These are phyloP conservation scores for Blumeria graminis DNA, from an alignment of 2,329 filamentous ascomycete genomes.

Conservation along the genomic window DNA sequence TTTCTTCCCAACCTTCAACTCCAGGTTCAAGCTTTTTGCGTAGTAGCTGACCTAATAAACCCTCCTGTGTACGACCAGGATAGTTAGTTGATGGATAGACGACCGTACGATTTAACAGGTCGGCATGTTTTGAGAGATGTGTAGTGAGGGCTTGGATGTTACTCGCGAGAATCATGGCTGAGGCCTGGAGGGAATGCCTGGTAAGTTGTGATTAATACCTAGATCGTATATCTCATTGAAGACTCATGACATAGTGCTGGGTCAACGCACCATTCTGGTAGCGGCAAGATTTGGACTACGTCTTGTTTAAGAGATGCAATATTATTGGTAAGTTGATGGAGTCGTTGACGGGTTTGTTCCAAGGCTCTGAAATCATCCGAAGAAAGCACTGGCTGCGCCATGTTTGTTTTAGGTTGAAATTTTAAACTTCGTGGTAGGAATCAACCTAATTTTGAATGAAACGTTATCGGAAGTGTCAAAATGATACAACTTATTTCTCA, in stretches of 20 bases:
- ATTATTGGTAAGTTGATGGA: conserved; percentile 43
- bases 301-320: conserved; percentile 38
- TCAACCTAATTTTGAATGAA: too few species aligned
- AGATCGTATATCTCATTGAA: background rate
- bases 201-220: conserved; percentile 3
- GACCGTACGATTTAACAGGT: conserved; percentile 44
- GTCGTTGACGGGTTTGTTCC: conserved; percentile 43
- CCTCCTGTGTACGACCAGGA: conserved; percentile 43
- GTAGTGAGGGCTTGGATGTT: conserved; percentile 44
- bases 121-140: conserved; percentile 36
- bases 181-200: conserved; percentile 49
- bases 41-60: conserved; percentile 41
- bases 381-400: conserved; percentile 8
- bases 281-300: conserved; percentile 35
- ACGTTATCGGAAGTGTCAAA: too few species aligned
- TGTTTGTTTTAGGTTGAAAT: background rate
- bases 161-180: conserved; percentile 43
- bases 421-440: too few species aligned
- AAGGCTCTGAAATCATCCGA: conserved; percentile 39
- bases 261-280: conserved; percentile 36
- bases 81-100: conserved; percentile 56
- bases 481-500: too few species aligned
- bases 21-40: conserved; percentile 66
- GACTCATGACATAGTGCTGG: background rate
- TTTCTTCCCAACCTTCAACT: conserved; percentile 47